Evolutionary conservation across 192 early-diverging fungal genomes (phyloP), one percentile per base, ranked within the genome.

Genomic region (Entrophospora sp.): DNA sequence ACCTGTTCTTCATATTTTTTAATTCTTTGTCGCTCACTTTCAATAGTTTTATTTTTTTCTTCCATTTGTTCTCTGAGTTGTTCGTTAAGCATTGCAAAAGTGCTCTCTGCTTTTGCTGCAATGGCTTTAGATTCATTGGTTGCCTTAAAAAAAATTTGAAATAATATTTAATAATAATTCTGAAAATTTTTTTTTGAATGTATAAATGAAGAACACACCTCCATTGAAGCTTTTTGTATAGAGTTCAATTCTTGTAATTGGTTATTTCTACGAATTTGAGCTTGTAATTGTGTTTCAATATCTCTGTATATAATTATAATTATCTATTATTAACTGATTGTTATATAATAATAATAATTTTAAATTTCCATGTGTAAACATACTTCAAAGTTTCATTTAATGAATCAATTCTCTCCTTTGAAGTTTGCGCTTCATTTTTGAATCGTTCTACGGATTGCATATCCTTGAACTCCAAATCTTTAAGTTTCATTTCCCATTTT

Each of bases 341-440:
- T n/a, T n/a, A 49, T 25, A 44, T 31, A 4, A 20, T 13, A 22
- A 43, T 30, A 27, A 32, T 28, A 12, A 34, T 61, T n/a, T 4
- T 31, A 24, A 4, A 52, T 30, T 24, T 16, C n/a, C 12, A 28
- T n/a, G 45, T 31, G 0, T 35, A 51, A 35, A 38, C 8, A 13
- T 74, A 77, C 76, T 70, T 68, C 44, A 63, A 73, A 25, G 61
- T 68, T 42, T 72, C 73, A 18, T 60, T 8, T 10, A 78, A 69
- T 13, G 63, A 68, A 2, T 73, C 70, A 12, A 71, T 56, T 28
- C 70, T 78, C 31, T 74, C 76, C 45, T 74, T 69, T n/a, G 73
- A 70, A 1, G 73, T 68, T 55, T 78, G 70, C 16, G 70, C 67
- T 49, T 78, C 76, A n/a, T 61, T 48, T 34, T 70, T 67, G 3